phyloP scores from a whole-genome alignment of 495 filamentous ascomycete species.

The Podospora tetraspora region DNA sequence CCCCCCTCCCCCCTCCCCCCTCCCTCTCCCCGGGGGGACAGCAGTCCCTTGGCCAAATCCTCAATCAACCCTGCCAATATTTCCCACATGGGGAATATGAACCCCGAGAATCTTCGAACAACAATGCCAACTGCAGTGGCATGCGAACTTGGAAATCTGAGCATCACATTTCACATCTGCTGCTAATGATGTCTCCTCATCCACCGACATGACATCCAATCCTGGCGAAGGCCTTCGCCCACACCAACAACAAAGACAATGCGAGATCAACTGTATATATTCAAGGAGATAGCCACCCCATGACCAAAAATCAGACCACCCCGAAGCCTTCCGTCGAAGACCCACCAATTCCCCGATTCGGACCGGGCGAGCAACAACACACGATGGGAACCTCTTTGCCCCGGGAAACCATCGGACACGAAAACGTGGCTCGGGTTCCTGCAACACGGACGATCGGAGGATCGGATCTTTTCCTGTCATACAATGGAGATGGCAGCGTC shows the following conservation, averaged over 20 bases:
- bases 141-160: not conserved
- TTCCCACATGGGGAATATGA: not conserved
- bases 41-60: not conserved
- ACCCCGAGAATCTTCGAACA: too few relatives aligned
- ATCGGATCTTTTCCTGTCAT: not conserved
- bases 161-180: not conserved
- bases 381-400: not conserved
- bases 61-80: not conserved
- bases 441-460: not conserved
- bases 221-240: too few relatives aligned
- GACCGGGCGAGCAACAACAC: not conserved
- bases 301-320: not conserved
- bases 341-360: not conserved
- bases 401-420: not conserved
- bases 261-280: not conserved
- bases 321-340: not conserved
- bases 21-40: too few relatives aligned
- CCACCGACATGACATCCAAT: too few relatives aligned
- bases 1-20: not conserved
- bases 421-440: not conserved
- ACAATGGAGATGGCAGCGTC: not conserved
- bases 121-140: too few relatives aligned
- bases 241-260: not conserved
- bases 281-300: not conserved
- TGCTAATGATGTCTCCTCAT: not conserved